Evolutionary conservation across 2,329 filamentous ascomycete genomes (phyloP).

Genomic region (Teratosphaeriaceae sp.): DNA sequence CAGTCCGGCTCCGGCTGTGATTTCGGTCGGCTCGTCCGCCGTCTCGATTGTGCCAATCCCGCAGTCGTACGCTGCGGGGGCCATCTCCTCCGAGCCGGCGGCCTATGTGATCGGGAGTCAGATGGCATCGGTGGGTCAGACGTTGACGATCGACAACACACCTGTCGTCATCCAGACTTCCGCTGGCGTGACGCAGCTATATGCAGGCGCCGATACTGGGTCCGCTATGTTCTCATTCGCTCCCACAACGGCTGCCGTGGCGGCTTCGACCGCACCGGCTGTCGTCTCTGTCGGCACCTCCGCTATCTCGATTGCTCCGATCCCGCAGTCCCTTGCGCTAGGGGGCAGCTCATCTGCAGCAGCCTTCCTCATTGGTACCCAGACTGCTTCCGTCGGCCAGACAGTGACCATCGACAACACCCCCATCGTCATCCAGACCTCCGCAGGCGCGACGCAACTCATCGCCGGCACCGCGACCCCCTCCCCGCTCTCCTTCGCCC

Average conservation of each 20-base stretch:
- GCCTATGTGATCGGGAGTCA: slow-evolving; percentile 8
- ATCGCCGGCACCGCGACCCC: slow-evolving; percentile 1
- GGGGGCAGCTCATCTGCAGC: slow-evolving; percentile 1
- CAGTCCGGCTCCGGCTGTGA: neutral
- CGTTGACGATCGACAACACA: slow-evolving; percentile 4
- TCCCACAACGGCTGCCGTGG: neutral
- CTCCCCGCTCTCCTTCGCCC: slow-evolving; percentile 2
- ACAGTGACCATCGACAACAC: slow-evolving; percentile 5
- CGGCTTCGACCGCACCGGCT: neutral
- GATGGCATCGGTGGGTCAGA: slow-evolving; percentile 7
- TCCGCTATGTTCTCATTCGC: neutral
- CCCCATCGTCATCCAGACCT: slow-evolving; percentile 7
- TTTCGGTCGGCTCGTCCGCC: slow-evolving; percentile 1
- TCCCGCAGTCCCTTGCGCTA: neutral
- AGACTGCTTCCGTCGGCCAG: slow-evolving; percentile 7
- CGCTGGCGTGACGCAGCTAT: slow-evolving; percentile 4
- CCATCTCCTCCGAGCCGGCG: neutral
- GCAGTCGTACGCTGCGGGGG: neutral
- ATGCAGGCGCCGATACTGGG: neutral
- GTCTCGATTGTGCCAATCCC: neutral
- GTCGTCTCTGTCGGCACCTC: neutral
- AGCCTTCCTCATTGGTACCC: slow-evolving; percentile 7
- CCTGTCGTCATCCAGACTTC: slow-evolving; percentile 8
- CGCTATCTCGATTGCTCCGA: slow-evolving; percentile 2
- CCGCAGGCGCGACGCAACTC: slow-evolving; percentile 5